Evolutionary conservation across 2,329 filamentous ascomycete genomes (phyloP), one percentile per base, ranked within the genome.

Genomic region (Claviceps paspali): DNA sequence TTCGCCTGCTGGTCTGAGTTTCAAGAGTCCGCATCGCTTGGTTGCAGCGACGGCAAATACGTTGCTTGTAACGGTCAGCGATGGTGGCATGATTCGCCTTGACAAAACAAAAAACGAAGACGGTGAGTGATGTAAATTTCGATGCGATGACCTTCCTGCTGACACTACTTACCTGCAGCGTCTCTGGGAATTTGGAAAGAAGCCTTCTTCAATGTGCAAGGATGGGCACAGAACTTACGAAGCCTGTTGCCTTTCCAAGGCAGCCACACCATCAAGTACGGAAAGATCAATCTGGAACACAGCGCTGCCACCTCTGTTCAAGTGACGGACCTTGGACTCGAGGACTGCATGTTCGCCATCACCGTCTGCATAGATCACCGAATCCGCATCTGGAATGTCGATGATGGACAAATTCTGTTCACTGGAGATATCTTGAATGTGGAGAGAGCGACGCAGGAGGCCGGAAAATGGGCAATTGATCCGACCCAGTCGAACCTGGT

Each of bases 281-380:
- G 74, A 41, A 75, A 73, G 45, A 52, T 68, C 39, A 75, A 75
- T 42, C 68, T 83, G 56, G 79, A 86, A 43, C 62, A 74, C 42
- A 76, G 73, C 40, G 70, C 81, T 3, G 76, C 79, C 3, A 76
- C 76, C 1, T 77, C 80, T 4, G 69, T 73, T 45, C 57, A 74
- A 54, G 55, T 70, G 36, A 65, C 68, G 9, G 56, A 61, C 21
- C 56, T 74, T 41, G 70, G 68, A 3, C 54, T 69, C 15, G 60
- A 68, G 7, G 56, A 63, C 35, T 59, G 59, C 5, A 58, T 66
- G 1, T 78, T 73, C 45, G 64, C 73, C 2, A 83, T 94, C 49
- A 87, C 87, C 0, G 75, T 94, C 34, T 91, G 82, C 44, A 65
- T 98, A 41, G 87, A 98, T 48, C 87, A 98, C 53, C 79, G 77